A percentile compares a stretch with the other conserved stretches of the same genome.
Evolutionary conservation across 192 early-diverging fungal genomes (phyloP).

Genomic region (Thamnidium elegans): DNA sequence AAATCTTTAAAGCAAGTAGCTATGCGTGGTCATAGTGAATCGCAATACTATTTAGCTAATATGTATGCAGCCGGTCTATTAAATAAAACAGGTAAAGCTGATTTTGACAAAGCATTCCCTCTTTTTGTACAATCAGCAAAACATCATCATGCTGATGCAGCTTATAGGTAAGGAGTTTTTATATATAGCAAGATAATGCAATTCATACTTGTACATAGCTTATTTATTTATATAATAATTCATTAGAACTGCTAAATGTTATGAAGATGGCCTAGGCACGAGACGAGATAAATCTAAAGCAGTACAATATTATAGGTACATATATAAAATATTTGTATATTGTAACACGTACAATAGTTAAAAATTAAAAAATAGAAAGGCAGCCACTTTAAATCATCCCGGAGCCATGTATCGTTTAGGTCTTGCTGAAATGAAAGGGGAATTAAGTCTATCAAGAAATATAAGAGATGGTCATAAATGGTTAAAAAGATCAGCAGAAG

Average conservation of each 20-base stretch:
- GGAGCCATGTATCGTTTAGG: constrained; percentile 62
- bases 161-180: constrained; percentile 43
- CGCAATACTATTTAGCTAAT: constrained; percentile 68
- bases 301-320: constrained; percentile 64
- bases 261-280: constrained; percentile 64
- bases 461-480: constrained; percentile 61
- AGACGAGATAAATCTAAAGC: constrained; percentile 57
- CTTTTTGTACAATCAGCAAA: constrained; percentile 68
- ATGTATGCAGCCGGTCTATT: constrained; percentile 64
- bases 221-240: not conserved
- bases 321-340: not conserved
- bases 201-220: not conserved
- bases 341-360: no score
- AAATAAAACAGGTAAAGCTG: constrained; percentile 56
- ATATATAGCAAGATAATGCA: not conserved
- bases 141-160: constrained; percentile 63
- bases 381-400: constrained; percentile 44
- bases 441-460: constrained; percentile 50
- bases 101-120: constrained; percentile 69
- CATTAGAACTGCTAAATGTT: constrained; percentile 51
- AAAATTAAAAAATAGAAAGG: constrained; percentile 23
- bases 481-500: constrained; percentile 57
- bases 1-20: constrained; percentile 59
- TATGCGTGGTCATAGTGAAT: constrained; percentile 57
- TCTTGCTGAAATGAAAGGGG: constrained; percentile 41